phyloP scores from a whole-genome alignment of 2,329 filamentous ascomycete species.

The Neocucurbitaria cava region DNA sequence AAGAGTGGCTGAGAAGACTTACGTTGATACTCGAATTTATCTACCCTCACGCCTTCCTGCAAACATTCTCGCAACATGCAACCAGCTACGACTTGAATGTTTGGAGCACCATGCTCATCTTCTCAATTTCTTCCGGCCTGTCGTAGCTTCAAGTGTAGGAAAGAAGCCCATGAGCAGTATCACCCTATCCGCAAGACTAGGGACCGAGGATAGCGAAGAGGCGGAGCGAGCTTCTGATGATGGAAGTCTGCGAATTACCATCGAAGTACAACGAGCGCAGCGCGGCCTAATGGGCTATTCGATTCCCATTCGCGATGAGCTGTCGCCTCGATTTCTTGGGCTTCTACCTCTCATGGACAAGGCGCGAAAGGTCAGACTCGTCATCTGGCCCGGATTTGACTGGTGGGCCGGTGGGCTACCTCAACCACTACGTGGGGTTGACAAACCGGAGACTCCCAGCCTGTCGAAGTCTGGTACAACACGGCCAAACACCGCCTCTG shows the following conservation, averaged over 20 bases:
- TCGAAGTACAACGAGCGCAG: slow-evolving; percentile 28
- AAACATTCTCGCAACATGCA: slow-evolving; percentile 32
- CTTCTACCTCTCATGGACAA: slow-evolving; percentile 27
- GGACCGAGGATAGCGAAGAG: slow-evolving; percentile 23
- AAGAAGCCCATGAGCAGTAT: slow-evolving; percentile 11
- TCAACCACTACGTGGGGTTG: background rate
- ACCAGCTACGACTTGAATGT: slow-evolving; percentile 35
- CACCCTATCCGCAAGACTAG: slow-evolving; percentile 17
- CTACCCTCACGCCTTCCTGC: slow-evolving; percentile 27
- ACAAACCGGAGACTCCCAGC: background rate
- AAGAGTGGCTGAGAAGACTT: slow-evolving; percentile 10
- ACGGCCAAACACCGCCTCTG: slow-evolving; percentile 23
- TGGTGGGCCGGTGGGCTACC: slow-evolving; percentile 29
- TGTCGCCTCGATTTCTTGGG: slow-evolving; percentile 37
- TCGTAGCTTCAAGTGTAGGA: background rate
- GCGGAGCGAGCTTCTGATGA: slow-evolving; percentile 31
- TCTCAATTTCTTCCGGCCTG: slow-evolving; percentile 10
- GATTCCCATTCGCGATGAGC: slow-evolving; percentile 24
- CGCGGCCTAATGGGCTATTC: slow-evolving; percentile 27
- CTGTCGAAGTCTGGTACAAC: background rate
- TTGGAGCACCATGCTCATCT: slow-evolving; percentile 22
- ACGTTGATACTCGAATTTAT: slow-evolving; percentile 39
- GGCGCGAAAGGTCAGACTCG: slow-evolving; percentile 27
- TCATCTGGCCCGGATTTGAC: slow-evolving; percentile 35
- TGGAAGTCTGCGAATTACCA: slow-evolving; percentile 28